Evolutionary conservation across 306 rosid genomes (phyloP).

Genomic region (Prunus padus): DNA sequence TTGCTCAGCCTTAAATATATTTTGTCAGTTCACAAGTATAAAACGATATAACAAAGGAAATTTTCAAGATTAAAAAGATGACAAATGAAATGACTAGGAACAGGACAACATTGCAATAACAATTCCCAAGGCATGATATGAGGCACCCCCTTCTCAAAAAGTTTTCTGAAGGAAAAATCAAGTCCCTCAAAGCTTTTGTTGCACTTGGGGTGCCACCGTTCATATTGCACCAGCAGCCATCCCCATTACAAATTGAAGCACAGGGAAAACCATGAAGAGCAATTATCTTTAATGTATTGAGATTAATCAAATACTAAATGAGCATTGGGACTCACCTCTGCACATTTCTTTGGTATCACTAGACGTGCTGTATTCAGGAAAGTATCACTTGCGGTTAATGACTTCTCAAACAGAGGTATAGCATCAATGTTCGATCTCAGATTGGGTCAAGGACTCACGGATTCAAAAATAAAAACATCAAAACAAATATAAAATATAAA

Average conservation of each 20-base stretch:
- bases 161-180: too few relatives aligned
- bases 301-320: not conserved
- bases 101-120: too few relatives aligned
- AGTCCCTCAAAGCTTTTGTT: too few relatives aligned
- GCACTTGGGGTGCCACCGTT: not conserved
- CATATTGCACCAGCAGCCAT: not conserved
- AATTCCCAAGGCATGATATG: too few relatives aligned
- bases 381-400: constrained; percentile 20
- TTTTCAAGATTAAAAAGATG: too few relatives aligned
- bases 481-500: too few relatives aligned
- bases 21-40: too few relatives aligned
- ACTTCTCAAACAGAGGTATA: constrained; percentile 25
- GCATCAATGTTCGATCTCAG: constrained; percentile 10
- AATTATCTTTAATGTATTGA: not conserved
- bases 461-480: not conserved
- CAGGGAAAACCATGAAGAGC: not conserved
- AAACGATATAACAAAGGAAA: too few relatives aligned
- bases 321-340: constrained; percentile 33
- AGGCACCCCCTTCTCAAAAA: too few relatives aligned
- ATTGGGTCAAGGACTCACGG: constrained; percentile 13
- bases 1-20: too few relatives aligned
- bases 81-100: too few relatives aligned
- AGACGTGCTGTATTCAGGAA: constrained; percentile 22
- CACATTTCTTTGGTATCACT: constrained; percentile 26
- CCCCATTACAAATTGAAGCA: not conserved